Evolutionary conservation across 306 rosid species (phyloP), one percentile per base, ranked within the genome.

Genomic region (Lablab purpureus): DNA sequence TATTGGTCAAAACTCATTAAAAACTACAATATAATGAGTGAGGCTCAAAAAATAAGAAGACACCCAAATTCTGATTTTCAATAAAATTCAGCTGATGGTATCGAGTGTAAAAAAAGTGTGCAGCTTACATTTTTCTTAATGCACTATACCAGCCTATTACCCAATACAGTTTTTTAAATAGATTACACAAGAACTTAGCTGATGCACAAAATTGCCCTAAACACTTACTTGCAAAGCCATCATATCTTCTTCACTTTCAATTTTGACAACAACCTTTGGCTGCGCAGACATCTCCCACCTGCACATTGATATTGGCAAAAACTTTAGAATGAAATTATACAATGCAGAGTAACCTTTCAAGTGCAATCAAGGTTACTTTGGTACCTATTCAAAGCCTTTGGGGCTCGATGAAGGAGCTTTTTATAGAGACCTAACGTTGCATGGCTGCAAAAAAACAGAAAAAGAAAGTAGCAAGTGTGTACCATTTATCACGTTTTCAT

Each of bases 241-340:
- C 95, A 95, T 91, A 78, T 92, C 97, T 76, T 90, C 94, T 89
- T 95, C 99, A 56, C 92, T 86, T 82, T 95, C 99, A 58, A 91
- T 91, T 87, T 95, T 95, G 49, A 95, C 87, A 67, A 95, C 99
- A 65, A 95, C 98, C 88, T 95, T 95, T 11, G 99, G 99, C 74
- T 95, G 99, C 0, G 91, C 97, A 37, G 92, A 91, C 98, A 88
- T 91, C 91, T 95, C 99, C 99, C 95, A 94, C 84, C 99, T 95
- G 88, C 84, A 77, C 46, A 82, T 83, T 34, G 27, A 81, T 14
- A 22, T 12, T 18, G 32, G 14, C 43, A 54, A 12, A 40, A 80
- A 22, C 80, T 41, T 67, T 34, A 58, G 51, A 82, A 65, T 25
- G 18, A 67, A 51, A 7, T 2, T 66, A 64, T 18, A 71, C 19